These are phyloP conservation scores for Malassezia sympodialis DNA, from an alignment of 1,284 basidiomycete species.

Conservation along the genomic window DNA sequence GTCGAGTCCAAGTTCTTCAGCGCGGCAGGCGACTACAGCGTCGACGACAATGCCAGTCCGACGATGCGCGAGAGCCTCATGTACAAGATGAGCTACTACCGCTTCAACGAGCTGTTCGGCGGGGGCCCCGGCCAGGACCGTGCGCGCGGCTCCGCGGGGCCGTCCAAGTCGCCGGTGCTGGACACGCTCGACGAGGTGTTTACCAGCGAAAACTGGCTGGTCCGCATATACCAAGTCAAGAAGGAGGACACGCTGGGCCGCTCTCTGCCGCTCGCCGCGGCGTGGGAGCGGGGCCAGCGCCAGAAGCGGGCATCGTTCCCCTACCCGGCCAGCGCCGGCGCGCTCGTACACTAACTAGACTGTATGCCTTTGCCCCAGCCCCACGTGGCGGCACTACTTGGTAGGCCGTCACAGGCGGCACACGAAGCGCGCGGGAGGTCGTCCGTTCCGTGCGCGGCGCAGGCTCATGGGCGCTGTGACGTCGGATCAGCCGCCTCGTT, in stretches of 20 bases:
- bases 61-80: constrained; percentile 94
- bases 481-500: constrained; percentile 7
- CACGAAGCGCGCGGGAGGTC: neutral
- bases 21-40: constrained; percentile 78
- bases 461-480: neutral
- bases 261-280: constrained; percentile 59
- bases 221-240: constrained; percentile 87
- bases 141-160: constrained; percentile 27
- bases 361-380: neutral
- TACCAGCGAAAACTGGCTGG: constrained; percentile 47
- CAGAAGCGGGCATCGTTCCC: constrained; percentile 49
- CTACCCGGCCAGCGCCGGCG: neutral
- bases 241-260: constrained; percentile 84
- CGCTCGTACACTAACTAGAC: constrained; percentile 6
- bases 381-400: constrained; percentile 6
- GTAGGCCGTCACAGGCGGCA: neutral
- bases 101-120: constrained; percentile 46
- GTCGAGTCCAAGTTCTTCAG: constrained; percentile 92
- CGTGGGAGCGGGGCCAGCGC: constrained; percentile 77
- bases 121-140: constrained; percentile 49
- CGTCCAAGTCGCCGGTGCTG: constrained; percentile 28
- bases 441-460: constrained; percentile 1
- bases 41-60: constrained; percentile 73
- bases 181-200: constrained; percentile 46
- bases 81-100: constrained; percentile 51